Base-by-base conservation (phyloP, 108 stramenopile species). In the Cyclotella cryptica region DNA sequence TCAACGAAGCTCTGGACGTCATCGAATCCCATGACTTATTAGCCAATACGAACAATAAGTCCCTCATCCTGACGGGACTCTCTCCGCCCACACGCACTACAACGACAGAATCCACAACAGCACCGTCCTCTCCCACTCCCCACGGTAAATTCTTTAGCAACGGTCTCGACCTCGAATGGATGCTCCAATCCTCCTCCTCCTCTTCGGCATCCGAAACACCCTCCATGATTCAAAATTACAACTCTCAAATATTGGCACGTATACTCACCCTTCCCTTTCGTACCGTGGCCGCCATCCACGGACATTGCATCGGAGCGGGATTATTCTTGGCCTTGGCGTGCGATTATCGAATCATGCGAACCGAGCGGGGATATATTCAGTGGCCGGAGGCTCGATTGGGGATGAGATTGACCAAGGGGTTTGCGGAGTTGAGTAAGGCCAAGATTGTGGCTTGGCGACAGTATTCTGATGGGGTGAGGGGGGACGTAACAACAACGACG, bases 281-380 rank as follows among this genome's bases (percentile, higher is more conserved):
- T 10, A 91, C 90, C 10, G 75, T 91, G 28, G 90, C 90, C 3
- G 85, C 85, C 0, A 87, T 91, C 51, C 86, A 91, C 67, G 90
- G 90, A 10, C 90, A 91, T 46, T 87, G 80, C 30, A 87, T 88
- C 73, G 90, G 88, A 14, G 88, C 87, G 7, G 90, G 90, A 28
- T 47, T 91, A 41, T 87, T 88, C 63, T 22, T 91, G 26, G 86
- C 86, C 1, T 53, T 91, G 47, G 86, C 88, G 18, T 88, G 88
- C 62, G 88, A 88, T 74, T 84, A 84, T 54, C 74, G 90, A 30
- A 71, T 91, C 53, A 90, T 88, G 88, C 74, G 87, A 26, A 87
- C 84, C 4, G 58, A 88, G 13, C 26, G 86, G 19, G 88, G 88
- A 27, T 88, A 65, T 62, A 22, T 83, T 7, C 83, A 85, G n/a